Evolutionary conservation across 2,329 filamentous ascomycete species (phyloP), one percentile per base, ranked within the genome.

Genomic region (Aspergillus brasiliensis): DNA sequence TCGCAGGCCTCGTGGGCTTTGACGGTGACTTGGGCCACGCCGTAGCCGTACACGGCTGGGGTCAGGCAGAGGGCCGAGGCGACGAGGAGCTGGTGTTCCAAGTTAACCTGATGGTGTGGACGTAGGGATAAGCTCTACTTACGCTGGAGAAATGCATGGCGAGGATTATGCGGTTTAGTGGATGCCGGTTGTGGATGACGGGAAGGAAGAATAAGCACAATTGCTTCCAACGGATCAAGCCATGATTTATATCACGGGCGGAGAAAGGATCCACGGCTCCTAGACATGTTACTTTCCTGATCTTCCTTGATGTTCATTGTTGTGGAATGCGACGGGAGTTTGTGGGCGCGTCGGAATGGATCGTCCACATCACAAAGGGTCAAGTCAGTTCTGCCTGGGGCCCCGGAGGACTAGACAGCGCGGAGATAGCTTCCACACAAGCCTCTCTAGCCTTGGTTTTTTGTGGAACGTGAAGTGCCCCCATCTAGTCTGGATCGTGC

Each of bases 141-240:
- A 65, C 62, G 40, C 54, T 62, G 27, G 60, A 57, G 57, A 62
- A 58, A 54, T 58, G 52, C 63, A 64, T 64, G 31, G 31, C 31
- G 31, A 34, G 13, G 31, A 27, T 52, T 63, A 10, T 21, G 19
- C 17, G 17, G 19, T 44, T 7, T 42, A 17, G 10, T 10, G 8
- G 10, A 21, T 44, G 21, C 40, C 1, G 21, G 40, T 21, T 44
- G 40, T 17, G 40, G 17, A 44, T 19, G 40, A 11, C 40, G 40
- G 40, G 19, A 44, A 5, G 19, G 13, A 42, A 11, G 38, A 42
- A 21, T 10, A 8, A 23, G 19, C 8, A 44, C 13, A 21, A 13
- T 44, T 44, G 6, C 19, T 13, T 8, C 40, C 8, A 23, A 19
- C 17, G 40, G 40, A 44, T 23, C 40, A 44, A 13, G 19, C 40